Conservation (phyloP, 1,139 yeast genomes). For the Yamadazyma triangularis region DNA sequence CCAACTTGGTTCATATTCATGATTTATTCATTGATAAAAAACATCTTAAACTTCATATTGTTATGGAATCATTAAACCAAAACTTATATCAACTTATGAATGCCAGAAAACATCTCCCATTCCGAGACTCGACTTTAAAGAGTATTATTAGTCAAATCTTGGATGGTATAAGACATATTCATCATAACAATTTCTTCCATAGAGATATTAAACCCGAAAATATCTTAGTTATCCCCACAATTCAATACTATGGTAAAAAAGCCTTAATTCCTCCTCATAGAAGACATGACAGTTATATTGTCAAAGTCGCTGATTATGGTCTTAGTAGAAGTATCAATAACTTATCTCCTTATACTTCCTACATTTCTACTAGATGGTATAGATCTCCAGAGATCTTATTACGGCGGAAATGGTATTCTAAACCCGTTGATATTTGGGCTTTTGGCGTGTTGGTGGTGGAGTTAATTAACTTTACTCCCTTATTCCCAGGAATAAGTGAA, state of each 20-base stretch:
- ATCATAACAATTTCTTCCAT: constrained; percentile 68
- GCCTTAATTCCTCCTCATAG: constrained; percentile 35
- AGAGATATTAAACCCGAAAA: constrained; percentile 82
- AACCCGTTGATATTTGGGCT: constrained; percentile 91
- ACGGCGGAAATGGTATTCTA: constrained; percentile 60
- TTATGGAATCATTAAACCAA: constrained; percentile 87
- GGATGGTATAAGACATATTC: constrained; percentile 79
- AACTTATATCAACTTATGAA: constrained; percentile 72
- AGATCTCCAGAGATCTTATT: constrained; percentile 89
- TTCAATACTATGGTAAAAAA: constrained; percentile 46
- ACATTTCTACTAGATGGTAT: constrained; percentile 95
- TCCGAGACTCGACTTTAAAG: constrained; percentile 56
- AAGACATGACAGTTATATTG: constrained; percentile 48
- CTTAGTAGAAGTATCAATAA: constrained; percentile 65
- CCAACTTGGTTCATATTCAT: constrained; percentile 64
- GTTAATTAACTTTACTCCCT: constrained; percentile 66
- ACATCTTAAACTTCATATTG: constrained; percentile 62
- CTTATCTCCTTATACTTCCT: constrained; percentile 60
- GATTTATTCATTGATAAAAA: constrained; percentile 72
- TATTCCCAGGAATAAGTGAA: constrained; percentile 81
- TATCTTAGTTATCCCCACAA: constrained; percentile 62
- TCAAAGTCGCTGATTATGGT: constrained; percentile 91
- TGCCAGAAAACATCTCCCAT: constrained; percentile 45
- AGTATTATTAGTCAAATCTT: constrained; percentile 69
- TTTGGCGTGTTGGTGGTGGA: constrained; percentile 86